Evolutionary conservation across 2,329 filamentous ascomycete species (phyloP).

Genomic region (Blastomyces parvus): DNA sequence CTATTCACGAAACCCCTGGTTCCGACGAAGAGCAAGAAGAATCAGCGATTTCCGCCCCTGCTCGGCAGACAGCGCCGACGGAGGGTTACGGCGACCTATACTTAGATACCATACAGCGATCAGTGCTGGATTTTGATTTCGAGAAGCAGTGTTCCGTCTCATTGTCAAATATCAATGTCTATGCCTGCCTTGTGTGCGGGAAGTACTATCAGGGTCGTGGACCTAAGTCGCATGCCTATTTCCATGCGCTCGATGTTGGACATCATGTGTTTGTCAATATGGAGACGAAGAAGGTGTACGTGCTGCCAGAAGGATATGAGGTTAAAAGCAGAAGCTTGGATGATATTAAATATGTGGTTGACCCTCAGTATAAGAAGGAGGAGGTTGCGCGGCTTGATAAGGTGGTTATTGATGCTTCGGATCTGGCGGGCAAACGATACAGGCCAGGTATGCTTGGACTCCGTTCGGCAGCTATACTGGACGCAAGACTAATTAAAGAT

Average conservation of each 20-base stretch:
- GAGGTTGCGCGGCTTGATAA: constrained; percentile 75
- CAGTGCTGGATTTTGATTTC: constrained; percentile 94
- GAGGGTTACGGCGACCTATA: constrained; percentile 93
- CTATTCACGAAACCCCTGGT: constrained; percentile 19
- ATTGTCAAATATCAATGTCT: constrained; percentile 96
- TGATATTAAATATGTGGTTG: constrained; percentile 96
- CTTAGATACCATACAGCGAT: constrained; percentile 90
- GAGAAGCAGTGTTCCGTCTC: constrained; percentile 96
- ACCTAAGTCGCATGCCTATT: constrained; percentile 91
- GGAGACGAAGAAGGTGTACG: constrained; percentile 46
- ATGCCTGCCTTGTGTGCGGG: constrained; percentile 94
- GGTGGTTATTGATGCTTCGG: constrained; percentile 52
- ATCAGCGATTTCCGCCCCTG: constrained; percentile 30
- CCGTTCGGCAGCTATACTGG: neutral
- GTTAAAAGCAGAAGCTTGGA: constrained; percentile 89
- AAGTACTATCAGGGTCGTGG: constrained; percentile 94
- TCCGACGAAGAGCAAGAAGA: constrained; percentile 29
- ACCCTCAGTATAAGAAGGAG: constrained; percentile 70
- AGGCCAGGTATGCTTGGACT: constrained; percentile 50
- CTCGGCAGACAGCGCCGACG: constrained; percentile 65
- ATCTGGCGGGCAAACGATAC: constrained; percentile 75
- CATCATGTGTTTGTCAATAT: constrained; percentile 99
- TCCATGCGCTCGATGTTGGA: constrained; percentile 86
- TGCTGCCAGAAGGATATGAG: constrained; percentile 88
- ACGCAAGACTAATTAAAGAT: constrained; percentile 3